A percentile compares a stretch with the other conserved stretches of the same genome.
These are phyloP conservation scores for Leishmania tarentolae DNA, from an alignment of 208 protist species.

Conservation along the genomic window DNA sequence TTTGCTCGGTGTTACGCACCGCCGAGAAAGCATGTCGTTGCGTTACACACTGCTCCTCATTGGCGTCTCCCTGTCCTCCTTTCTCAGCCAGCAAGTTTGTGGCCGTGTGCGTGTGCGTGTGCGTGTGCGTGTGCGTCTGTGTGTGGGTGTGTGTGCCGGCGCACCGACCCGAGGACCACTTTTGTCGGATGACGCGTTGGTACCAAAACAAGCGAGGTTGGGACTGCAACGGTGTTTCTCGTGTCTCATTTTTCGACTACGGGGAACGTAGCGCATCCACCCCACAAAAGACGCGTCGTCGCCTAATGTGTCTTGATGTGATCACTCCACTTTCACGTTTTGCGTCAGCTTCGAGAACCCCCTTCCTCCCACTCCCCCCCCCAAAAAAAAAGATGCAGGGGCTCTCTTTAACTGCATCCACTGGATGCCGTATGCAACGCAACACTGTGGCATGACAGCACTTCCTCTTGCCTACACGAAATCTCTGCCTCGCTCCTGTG, in stretches of 20 bases:
- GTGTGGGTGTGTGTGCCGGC: neutral
- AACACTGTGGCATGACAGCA: neutral
- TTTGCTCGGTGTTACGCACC: neutral
- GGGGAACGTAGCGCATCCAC: neutral
- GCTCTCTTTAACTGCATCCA: neutral
- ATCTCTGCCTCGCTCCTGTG: neutral
- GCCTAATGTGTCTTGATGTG: neutral
- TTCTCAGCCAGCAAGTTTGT: neutral
- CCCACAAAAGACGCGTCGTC: neutral
- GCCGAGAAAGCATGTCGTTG: neutral
- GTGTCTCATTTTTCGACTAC: neutral
- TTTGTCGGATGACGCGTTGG: neutral
- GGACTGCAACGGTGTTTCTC: neutral
- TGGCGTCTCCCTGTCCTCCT: neutral
- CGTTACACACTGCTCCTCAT: neutral
- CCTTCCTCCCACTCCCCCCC: too few species aligned
- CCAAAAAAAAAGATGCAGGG: neutral
- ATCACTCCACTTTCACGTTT: neutral
- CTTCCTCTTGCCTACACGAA: too few species aligned
- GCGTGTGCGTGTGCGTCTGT: neutral
- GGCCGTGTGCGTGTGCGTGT: neutral
- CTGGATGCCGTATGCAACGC: neutral
- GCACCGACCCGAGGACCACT: neutral
- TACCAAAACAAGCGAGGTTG: neutral
- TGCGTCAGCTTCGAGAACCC: neutral